A percentile compares a stretch with the other conserved stretches of the same genome.
Conservation (phyloP, 2,329 filamentous ascomycete genomes). For the Beauveria sp. region DNA sequence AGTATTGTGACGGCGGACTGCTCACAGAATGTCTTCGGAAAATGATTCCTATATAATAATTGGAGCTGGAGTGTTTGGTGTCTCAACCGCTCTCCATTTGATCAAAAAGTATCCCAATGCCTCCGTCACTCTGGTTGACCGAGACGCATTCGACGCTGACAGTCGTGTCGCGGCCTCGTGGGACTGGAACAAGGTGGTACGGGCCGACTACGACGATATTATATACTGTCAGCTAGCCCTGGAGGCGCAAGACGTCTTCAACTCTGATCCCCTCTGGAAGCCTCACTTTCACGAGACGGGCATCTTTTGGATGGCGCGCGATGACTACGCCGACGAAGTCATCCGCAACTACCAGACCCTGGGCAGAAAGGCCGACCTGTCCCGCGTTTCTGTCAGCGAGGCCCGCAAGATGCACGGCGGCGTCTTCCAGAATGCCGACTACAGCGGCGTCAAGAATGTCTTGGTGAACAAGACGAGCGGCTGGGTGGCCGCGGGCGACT, state of each 20-base stretch:
- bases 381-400: slow-evolving; percentile 37
- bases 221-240: slow-evolving; percentile 57
- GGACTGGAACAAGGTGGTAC: slow-evolving; percentile 67
- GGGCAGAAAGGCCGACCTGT: slow-evolving; percentile 30
- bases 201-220: slow-evolving; percentile 59
- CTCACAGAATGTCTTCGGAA: neutral
- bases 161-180: slow-evolving; percentile 53
- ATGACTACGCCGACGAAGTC: slow-evolving; percentile 43
- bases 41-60: slow-evolving; percentile 46
- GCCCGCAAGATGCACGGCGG: slow-evolving; percentile 46
- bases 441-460: slow-evolving; percentile 49
- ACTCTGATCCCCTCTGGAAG: slow-evolving; percentile 46
- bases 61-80: slow-evolving; percentile 59
- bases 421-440: slow-evolving; percentile 53
- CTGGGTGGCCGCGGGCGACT: slow-evolving; percentile 56
- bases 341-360: slow-evolving; percentile 43
- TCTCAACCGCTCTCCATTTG: slow-evolving; percentile 57
- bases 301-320: slow-evolving; percentile 48
- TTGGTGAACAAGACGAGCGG: slow-evolving; percentile 54
- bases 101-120: slow-evolving; percentile 41
- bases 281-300: slow-evolving; percentile 52
- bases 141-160: slow-evolving; percentile 41
- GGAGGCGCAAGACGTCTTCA: slow-evolving; percentile 58
- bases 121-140: slow-evolving; percentile 50
- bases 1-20: no score